These are phyloP conservation scores for Chionographis japonica DNA, from an alignment of 106 monocot species.

Conservation along the genomic window DNA sequence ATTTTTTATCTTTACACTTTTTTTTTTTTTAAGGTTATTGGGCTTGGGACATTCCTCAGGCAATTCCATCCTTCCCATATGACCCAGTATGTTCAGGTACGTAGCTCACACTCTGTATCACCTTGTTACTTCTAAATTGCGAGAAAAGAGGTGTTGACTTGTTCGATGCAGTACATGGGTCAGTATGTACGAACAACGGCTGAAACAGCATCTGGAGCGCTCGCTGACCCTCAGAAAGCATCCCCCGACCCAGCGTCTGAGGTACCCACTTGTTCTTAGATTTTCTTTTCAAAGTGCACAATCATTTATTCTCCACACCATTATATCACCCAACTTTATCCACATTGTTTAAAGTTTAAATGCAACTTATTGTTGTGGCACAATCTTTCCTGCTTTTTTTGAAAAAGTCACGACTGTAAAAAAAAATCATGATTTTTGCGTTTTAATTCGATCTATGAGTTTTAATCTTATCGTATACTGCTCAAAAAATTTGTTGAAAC, in stretches of 20 bases:
- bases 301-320: neutral
- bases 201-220: conserved; percentile 16
- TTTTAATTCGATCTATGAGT: no score
- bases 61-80: conserved; percentile 44
- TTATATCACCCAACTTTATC: neutral
- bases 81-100: conserved; percentile 44
- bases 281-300: neutral
- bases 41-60: conserved; percentile 50
- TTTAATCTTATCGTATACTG: no score
- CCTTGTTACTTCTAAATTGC: neutral
- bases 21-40: conserved; percentile 36
- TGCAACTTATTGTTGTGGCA: no score
- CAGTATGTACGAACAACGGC: conserved; percentile 34
- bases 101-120: neutral
- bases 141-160: neutral
- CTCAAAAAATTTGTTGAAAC: no score
- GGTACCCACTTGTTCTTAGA: conserved; percentile 9
- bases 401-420: no score
- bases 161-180: conserved; percentile 43
- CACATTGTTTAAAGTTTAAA: neutral
- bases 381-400: no score
- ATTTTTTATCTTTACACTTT: neutral
- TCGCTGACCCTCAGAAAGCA: conserved; percentile 22
- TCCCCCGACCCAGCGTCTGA: conserved; percentile 23
- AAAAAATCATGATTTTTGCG: no score